Evolutionary conservation across 768 basidiomycete genomes (phyloP).

Genomic region (Boletellus emodensis): DNA sequence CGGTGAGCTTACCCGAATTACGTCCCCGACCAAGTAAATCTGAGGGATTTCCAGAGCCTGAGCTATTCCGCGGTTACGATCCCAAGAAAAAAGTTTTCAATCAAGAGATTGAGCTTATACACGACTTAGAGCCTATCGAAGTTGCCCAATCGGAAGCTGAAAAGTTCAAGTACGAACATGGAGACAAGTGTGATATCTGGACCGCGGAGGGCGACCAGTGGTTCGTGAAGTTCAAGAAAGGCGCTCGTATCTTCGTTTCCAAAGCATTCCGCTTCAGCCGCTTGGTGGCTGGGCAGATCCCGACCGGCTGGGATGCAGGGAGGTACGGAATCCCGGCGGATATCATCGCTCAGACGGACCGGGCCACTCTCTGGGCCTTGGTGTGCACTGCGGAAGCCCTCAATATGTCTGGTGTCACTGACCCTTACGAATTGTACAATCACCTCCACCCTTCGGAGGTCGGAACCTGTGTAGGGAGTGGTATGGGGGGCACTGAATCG

Average conservation of each 20-base stretch:
- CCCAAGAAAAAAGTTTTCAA: conserved; percentile 97
- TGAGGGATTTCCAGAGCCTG: conserved; percentile 65
- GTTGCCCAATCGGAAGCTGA: conserved; percentile 86
- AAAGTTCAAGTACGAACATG: conserved; percentile 95
- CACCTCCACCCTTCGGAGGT: conserved; percentile 96
- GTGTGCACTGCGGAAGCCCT: conserved; percentile 94
- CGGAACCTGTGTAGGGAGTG: conserved; percentile 90
- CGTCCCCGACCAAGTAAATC: conserved; percentile 6
- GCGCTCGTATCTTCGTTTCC: conserved; percentile 86
- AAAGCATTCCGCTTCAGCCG: conserved; percentile 96
- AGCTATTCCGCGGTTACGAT: conserved; percentile 96
- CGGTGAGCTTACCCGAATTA: conserved; percentile 48
- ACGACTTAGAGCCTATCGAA: conserved; percentile 95
- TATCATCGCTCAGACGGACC: conserved; percentile 91
- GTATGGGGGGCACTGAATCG: conserved; percentile 94
- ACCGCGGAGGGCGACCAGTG: conserved; percentile 87
- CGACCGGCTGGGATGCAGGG: conserved; percentile 95
- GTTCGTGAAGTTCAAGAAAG: conserved; percentile 99
- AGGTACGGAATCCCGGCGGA: conserved; percentile 97
- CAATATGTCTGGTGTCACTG: conserved; percentile 94
- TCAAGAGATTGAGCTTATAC: conserved; percentile 94
- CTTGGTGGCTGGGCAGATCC: conserved; percentile 92
- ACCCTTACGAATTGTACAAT: conserved; percentile 97
- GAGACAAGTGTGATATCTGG: conserved; percentile 96
- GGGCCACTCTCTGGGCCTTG: conserved; percentile 91